These are phyloP conservation scores for Plantago ovata DNA, from an alignment of 257 asterid genomes.

Conservation along the genomic window DNA sequence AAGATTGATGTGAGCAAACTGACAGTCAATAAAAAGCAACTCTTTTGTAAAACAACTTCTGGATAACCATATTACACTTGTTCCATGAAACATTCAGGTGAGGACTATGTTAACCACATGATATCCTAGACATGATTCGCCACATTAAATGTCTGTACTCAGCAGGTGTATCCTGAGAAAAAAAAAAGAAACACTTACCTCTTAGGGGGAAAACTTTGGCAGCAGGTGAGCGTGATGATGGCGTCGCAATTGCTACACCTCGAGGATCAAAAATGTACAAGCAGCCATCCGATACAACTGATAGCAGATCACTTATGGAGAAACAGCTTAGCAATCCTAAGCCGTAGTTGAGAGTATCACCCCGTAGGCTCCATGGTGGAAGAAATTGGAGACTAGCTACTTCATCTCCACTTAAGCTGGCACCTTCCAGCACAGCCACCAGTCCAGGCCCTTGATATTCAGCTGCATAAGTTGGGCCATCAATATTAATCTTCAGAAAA, in stretches of 20 bases:
- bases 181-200: conserved; percentile 37
- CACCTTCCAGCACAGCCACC: conserved; percentile 81
- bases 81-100: too few relatives aligned
- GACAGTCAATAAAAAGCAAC: not conserved
- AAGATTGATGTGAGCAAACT: too few relatives aligned
- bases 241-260: conserved; percentile 66
- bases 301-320: conserved; percentile 77
- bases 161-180: conserved; percentile 1
- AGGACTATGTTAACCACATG: conserved; percentile 1
- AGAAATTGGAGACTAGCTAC: conserved; percentile 81
- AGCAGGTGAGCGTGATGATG: conserved; percentile 67
- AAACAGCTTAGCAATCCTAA: conserved; percentile 92
- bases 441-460: conserved; percentile 98
- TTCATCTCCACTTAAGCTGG: conserved; percentile 86
- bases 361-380: conserved; percentile 93
- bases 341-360: conserved; percentile 84
- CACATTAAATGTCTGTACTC: conserved; percentile 13
- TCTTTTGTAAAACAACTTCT: conserved; percentile 3
- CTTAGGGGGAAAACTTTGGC: conserved; percentile 84
- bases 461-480: conserved; percentile 53
- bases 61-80: too few relatives aligned
- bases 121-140: not conserved
- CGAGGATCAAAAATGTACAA: conserved; percentile 93
- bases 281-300: conserved; percentile 82
- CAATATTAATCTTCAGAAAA: conserved; percentile 23